phyloP scores from a whole-genome alignment of 1,284 basidiomycete species.

The Bondarzewia mesenterica region DNA sequence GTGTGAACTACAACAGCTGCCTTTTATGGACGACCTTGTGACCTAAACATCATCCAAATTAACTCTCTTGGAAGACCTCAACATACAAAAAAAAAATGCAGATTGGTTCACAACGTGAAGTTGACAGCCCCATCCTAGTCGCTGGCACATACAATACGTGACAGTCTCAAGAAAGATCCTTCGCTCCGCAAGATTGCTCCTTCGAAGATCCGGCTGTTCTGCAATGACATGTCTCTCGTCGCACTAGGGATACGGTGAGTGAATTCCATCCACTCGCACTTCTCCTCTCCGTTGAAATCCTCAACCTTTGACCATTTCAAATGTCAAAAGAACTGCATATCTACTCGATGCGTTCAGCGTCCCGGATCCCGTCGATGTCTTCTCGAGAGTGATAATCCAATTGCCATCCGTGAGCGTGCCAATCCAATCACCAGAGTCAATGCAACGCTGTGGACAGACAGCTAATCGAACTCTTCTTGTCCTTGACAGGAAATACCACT shows the following conservation, averaged over 20 bases:
- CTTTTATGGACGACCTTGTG: too few relatives aligned
- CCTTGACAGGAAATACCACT: conserved; percentile 8
- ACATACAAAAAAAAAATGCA: too few relatives aligned
- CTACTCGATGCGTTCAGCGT: conserved; percentile 30
- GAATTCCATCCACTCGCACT: neutral
- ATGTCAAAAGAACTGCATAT: conserved; percentile 27
- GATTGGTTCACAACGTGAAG: too few relatives aligned
- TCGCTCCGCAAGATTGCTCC: conserved; percentile 5
- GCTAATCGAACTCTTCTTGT: too few relatives aligned
- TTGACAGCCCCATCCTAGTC: neutral
- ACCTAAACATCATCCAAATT: too few relatives aligned
- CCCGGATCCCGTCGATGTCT: conserved; percentile 16
- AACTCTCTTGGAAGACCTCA: too few relatives aligned
- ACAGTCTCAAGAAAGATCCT: neutral
- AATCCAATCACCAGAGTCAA: neutral
- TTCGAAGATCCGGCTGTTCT: conserved; percentile 6
- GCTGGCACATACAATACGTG: neutral
- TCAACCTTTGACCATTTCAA: neutral
- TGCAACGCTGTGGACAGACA: too few relatives aligned
- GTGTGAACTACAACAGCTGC: too few relatives aligned
- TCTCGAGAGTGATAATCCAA: conserved; percentile 5
- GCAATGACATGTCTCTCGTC: conserved; percentile 10
- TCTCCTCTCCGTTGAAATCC: neutral
- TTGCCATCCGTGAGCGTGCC: neutral
- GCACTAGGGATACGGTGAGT: conserved; percentile 12